phyloP scores from a whole-genome alignment of 768 basidiomycete genomes.

The Russula sp. region DNA sequence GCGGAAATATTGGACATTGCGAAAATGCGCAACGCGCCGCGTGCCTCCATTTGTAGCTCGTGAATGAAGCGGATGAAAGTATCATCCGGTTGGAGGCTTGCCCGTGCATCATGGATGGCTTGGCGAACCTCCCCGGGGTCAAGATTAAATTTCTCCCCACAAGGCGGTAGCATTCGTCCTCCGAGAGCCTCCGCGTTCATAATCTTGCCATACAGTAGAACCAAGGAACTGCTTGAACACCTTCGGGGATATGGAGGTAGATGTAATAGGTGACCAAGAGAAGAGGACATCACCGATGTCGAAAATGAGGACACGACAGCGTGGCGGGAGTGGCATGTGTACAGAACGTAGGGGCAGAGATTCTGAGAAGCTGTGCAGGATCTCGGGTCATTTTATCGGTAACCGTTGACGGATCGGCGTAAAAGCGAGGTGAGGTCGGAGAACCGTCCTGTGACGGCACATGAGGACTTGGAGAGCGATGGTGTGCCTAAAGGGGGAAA shows the following conservation, averaged over 20 bases:
- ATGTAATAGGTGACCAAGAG: slow-evolving; percentile 48
- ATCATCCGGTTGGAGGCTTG: slow-evolving; percentile 46
- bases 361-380: background rate
- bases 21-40: slow-evolving; percentile 42
- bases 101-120: slow-evolving; percentile 49
- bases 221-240: slow-evolving; percentile 44
- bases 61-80: slow-evolving; percentile 47
- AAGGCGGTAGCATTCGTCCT: slow-evolving; percentile 45
- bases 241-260: slow-evolving; percentile 44
- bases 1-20: slow-evolving; percentile 61
- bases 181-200: slow-evolving; percentile 46
- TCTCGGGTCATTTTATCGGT: slow-evolving; percentile 8
- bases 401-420: background rate
- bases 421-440: background rate
- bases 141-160: slow-evolving; percentile 42
- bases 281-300: slow-evolving; percentile 59
- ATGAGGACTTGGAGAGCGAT: too few relatives aligned
- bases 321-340: slow-evolving; percentile 19
- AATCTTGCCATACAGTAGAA: slow-evolving; percentile 50
- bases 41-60: slow-evolving; percentile 43
- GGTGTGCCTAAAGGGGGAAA: background rate
- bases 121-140: slow-evolving; percentile 41
- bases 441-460: background rate
- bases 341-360: background rate
- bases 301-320: slow-evolving; percentile 42